phyloP scores from a whole-genome alignment of 805 yeast genomes.

The Candida insectorum region DNA sequence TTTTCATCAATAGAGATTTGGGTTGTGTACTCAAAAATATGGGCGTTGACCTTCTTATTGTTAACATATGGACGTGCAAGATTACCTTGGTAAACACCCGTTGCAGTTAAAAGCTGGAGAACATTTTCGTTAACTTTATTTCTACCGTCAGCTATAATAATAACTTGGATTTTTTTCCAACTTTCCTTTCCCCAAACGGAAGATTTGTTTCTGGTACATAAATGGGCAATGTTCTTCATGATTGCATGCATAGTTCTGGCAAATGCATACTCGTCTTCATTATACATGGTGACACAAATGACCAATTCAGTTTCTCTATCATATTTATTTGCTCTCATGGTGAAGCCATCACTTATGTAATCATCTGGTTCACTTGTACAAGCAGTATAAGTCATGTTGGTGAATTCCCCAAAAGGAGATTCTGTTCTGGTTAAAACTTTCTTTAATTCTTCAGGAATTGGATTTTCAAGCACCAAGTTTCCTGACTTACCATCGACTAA shows the following conservation, averaged over 20 bases:
- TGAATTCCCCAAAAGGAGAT: constrained; percentile 76
- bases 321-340: constrained; percentile 78
- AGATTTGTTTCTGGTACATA: constrained; percentile 77
- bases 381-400: constrained; percentile 96
- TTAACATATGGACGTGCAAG: constrained; percentile 94
- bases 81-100: constrained; percentile 97
- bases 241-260: constrained; percentile 94
- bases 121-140: constrained; percentile 82
- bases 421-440: constrained; percentile 84
- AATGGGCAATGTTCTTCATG: constrained; percentile 85
- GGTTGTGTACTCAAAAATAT: constrained; percentile 92
- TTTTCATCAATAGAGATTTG: constrained; percentile 91
- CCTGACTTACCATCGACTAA: constrained; percentile 63
- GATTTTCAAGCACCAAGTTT: constrained; percentile 86
- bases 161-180: constrained; percentile 94
- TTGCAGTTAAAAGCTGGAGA: constrained; percentile 82
- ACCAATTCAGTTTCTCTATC: constrained; percentile 91
- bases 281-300: constrained; percentile 94
- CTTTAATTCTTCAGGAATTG: constrained; percentile 85
- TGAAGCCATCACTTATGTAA: constrained; percentile 75
- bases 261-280: constrained; percentile 85
- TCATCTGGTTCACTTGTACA: constrained; percentile 92
- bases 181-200: constrained; percentile 94
- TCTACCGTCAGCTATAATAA: constrained; percentile 93
- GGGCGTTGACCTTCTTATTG: constrained; percentile 88